A percentile compares a stretch with the other conserved stretches of the same genome.
Conservation (phyloP, 805 yeast genomes). For the Saccharomycopsis sp. region DNA sequence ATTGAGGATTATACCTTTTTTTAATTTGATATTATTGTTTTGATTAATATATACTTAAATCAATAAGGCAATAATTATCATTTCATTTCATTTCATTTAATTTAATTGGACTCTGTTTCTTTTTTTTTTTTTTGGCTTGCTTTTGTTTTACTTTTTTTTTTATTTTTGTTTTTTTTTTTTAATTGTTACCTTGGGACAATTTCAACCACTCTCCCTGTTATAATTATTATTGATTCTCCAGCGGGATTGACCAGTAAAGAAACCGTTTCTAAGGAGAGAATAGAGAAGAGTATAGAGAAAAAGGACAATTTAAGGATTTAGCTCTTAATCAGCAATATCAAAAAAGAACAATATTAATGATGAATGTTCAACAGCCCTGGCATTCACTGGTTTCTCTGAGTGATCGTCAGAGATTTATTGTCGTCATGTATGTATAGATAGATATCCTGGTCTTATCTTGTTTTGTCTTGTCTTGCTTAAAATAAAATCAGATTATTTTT, state of each 20-base stretch:
- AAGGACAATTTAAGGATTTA: too few species aligned
- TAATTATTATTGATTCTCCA: too few species aligned
- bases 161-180: too few species aligned
- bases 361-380: constrained; percentile 17
- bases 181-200: too few species aligned
- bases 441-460: background rate
- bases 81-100: background rate
- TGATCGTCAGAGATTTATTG: constrained; percentile 19
- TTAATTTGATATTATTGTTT: background rate
- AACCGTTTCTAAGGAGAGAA: too few species aligned
- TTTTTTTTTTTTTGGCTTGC: too few species aligned
- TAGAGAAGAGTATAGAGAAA: too few species aligned
- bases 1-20: background rate
- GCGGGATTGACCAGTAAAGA: too few species aligned
- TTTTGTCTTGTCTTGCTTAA: background rate
- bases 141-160: too few species aligned
- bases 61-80: background rate
- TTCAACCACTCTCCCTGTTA: too few species aligned
- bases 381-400: constrained; percentile 12
- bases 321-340: background rate
- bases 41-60: background rate
- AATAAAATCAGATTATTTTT: background rate
- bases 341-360: background rate
- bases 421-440: constrained; percentile 17
- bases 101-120: too few species aligned